A percentile compares a stretch with the other conserved stretches of the same genome.
These are phyloP conservation scores for Phanerodontia chrysosporium DNA, from an alignment of 768 basidiomycete species.

Conservation along the genomic window DNA sequence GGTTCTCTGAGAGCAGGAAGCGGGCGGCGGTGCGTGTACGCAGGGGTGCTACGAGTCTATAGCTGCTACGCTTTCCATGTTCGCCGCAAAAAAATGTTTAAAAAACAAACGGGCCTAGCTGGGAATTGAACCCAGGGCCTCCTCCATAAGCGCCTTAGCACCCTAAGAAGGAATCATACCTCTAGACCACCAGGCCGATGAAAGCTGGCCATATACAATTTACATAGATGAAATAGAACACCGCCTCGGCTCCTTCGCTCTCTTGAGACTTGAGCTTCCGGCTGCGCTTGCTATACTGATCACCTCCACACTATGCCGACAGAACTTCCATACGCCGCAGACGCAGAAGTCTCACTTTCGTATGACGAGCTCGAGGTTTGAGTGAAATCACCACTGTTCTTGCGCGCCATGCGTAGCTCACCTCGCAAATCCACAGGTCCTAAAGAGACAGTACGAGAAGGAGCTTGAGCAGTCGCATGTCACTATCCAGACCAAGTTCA, in stretches of 20 bases:
- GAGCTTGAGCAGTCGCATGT: conserved; percentile 81
- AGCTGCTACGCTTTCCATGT: too few relatives aligned
- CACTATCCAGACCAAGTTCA: conserved; percentile 94
- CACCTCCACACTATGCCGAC: conserved; percentile 47
- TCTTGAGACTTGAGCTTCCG: too few relatives aligned
- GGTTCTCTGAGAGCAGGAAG: too few relatives aligned
- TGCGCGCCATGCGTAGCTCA: neutral
- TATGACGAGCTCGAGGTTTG: conserved; percentile 87
- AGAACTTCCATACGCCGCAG: conserved; percentile 93
- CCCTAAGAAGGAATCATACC: conserved; percentile 17
- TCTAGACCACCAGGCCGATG: conserved; percentile 15
- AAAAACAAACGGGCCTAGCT: conserved; percentile 51
- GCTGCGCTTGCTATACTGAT: neutral
- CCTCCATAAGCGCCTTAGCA: conserved; percentile 58
- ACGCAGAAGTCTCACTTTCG: conserved; percentile 83
- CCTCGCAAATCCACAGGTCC: conserved; percentile 50
- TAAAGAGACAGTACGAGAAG: conserved; percentile 83
- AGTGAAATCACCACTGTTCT: neutral
- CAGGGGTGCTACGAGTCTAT: too few relatives aligned
- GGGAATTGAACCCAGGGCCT: conserved; percentile 90
- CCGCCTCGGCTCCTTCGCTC: too few relatives aligned
- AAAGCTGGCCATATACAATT: too few relatives aligned
- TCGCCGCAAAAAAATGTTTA: neutral
- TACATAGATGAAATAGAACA: too few relatives aligned
- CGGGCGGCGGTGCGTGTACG: too few relatives aligned